Conservation (phyloP, 768 basidiomycete genomes). For the Agrocybe praecox region DNA sequence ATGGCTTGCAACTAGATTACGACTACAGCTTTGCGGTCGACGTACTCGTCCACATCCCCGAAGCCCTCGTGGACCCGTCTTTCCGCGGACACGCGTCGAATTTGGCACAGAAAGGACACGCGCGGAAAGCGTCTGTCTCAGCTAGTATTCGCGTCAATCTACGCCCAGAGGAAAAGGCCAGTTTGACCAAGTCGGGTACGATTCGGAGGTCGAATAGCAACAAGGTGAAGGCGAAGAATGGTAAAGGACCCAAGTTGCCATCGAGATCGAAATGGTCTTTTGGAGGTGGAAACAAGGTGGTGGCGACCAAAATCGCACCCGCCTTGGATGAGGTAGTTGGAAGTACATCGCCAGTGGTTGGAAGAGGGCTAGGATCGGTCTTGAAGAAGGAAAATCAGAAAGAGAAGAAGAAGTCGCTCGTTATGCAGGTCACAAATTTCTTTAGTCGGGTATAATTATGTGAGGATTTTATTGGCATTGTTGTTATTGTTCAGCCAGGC, state of each 20-base stretch:
- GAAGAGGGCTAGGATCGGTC: too few relatives aligned
- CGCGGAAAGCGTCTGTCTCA: background rate
- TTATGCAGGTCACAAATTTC: constrained; percentile 6
- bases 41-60: constrained; percentile 1
- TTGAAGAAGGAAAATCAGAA: background rate
- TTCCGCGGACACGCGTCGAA: background rate
- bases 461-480: background rate
- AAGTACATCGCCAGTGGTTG: too few relatives aligned
- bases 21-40: constrained; percentile 16
- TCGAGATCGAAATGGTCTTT: background rate
- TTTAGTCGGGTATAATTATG: constrained; percentile 1
- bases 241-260: background rate
- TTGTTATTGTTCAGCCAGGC: too few relatives aligned
- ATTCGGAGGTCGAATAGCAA: background rate
- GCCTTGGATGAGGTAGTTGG: background rate
- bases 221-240: background rate
- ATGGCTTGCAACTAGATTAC: constrained; percentile 9
- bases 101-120: background rate
- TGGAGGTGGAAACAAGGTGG: background rate
- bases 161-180: too few relatives aligned
- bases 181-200: too few relatives aligned
- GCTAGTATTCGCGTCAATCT: background rate
- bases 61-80: background rate
- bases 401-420: constrained; percentile 5
- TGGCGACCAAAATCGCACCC: background rate